Evolutionary conservation across 495 filamentous ascomycete genomes (phyloP).

Genomic region (Filosporella fistucella): DNA sequence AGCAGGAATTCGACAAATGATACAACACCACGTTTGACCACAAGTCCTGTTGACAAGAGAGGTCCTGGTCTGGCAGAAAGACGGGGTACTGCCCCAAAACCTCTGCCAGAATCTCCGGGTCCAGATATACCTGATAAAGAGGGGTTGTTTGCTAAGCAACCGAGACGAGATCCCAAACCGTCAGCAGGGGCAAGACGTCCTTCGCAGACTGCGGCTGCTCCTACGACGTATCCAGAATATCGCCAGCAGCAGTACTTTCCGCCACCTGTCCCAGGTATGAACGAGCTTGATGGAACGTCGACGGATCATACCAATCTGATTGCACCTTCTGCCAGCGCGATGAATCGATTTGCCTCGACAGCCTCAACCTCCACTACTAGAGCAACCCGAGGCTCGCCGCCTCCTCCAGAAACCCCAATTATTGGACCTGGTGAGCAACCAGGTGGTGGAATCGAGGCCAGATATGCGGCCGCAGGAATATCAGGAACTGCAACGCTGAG

Average conservation of each 20-base stretch:
- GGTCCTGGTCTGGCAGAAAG: conserved; percentile 59
- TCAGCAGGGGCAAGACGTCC: conserved; percentile 14
- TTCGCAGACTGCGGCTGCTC: conserved; percentile 9
- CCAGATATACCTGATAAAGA: conserved; percentile 67
- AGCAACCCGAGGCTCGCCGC: conserved; percentile 87
- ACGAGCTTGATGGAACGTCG: conserved; percentile 15
- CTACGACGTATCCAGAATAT: conserved; percentile 19
- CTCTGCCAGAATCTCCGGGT: conserved; percentile 71
- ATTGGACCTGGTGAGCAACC: conserved; percentile 64
- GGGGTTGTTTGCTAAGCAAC: conserved; percentile 54
- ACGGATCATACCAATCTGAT: conserved; percentile 12
- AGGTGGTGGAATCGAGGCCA: conserved; percentile 77
- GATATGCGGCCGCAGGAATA: conserved; percentile 85
- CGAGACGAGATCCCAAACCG: conserved; percentile 15
- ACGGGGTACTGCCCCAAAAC: conserved; percentile 69
- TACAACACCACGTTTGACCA: conserved; percentile 36
- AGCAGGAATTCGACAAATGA: conserved; percentile 28
- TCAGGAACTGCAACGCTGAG: conserved; percentile 77
- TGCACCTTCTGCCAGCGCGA: conserved; percentile 23
- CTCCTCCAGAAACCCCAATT: conserved; percentile 92
- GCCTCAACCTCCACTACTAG: conserved; percentile 91
- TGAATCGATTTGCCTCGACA: conserved; percentile 81
- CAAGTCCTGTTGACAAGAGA: conserved; percentile 44
- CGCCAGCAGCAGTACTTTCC: conserved; percentile 16
- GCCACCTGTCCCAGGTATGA: conserved; percentile 10